These are phyloP conservation scores for Fonsecaea multimorphosa DNA, from an alignment of 2,329 filamentous ascomycete genomes.

Conservation along the genomic window DNA sequence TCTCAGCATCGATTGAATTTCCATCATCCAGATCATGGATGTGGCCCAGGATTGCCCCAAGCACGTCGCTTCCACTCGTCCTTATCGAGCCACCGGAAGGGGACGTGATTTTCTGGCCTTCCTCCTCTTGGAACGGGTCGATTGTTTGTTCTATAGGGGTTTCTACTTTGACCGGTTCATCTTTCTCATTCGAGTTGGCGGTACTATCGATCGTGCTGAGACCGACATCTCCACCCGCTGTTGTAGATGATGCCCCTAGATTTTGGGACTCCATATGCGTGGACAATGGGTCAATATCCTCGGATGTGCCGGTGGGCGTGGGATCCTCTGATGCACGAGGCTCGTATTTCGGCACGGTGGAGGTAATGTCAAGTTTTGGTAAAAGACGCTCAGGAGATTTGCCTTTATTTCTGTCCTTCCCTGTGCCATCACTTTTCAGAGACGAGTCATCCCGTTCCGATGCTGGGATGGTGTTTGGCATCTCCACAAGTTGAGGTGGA, in stretches of 20 bases:
- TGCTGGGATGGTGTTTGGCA: neutral
- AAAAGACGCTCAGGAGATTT: conserved; percentile 18
- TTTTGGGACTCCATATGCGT: conserved; percentile 5
- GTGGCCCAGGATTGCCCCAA: conserved; percentile 37
- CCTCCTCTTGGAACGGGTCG: conserved; percentile 16
- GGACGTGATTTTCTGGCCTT: conserved; percentile 27
- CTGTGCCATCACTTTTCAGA: neutral
- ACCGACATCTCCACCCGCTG: neutral
- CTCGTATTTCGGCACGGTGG: conserved; percentile 31
- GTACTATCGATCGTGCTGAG: neutral
- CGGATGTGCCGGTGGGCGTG: conserved; percentile 32
- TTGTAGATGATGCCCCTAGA: neutral
- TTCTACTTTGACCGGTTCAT: conserved; percentile 3
- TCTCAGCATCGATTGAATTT: neutral
- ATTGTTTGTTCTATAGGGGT: conserved; percentile 27
- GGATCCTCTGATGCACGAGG: conserved; percentile 36
- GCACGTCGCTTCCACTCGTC: conserved; percentile 35
- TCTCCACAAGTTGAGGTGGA: conserved; percentile 5
- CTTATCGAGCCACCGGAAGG: conserved; percentile 38
- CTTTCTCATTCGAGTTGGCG: neutral
- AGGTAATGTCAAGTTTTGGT: conserved; percentile 30
- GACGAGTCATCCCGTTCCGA: neutral
- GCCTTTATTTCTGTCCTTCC: conserved; percentile 11
- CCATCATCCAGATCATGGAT: conserved; percentile 29
- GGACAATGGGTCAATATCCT: conserved; percentile 32